Evolutionary conservation across 2,329 filamentous ascomycete genomes (phyloP).

Genomic region (Sarocladium kiliense): DNA sequence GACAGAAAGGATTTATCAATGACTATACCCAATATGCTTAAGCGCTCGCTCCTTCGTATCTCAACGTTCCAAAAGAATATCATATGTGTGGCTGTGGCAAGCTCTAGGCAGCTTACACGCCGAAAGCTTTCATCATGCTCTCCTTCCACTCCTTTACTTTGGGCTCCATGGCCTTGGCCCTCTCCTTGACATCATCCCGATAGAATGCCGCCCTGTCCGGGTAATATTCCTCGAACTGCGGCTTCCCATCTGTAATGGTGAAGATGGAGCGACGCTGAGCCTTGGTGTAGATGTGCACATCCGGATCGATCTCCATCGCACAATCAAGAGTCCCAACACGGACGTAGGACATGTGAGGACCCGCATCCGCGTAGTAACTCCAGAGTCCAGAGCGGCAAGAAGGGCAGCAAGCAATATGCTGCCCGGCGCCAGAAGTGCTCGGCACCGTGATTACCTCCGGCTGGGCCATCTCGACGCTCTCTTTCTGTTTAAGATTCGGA

Average conservation of each 20-base stretch:
- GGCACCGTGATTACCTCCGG: conserved; percentile 26
- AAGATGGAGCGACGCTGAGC: conserved; percentile 33
- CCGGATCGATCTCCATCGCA: conserved; percentile 31
- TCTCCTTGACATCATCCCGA: conserved; percentile 25
- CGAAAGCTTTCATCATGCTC: conserved; percentile 13
- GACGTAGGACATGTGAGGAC: conserved; percentile 29
- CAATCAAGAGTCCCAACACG: conserved; percentile 39
- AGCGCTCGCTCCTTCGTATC: neutral
- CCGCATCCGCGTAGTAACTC: conserved; percentile 32
- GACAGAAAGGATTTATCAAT: neutral
- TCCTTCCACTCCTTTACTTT: conserved; percentile 15
- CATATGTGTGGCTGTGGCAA: no score
- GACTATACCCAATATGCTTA: neutral
- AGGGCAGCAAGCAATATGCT: conserved; percentile 37
- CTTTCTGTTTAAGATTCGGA: neutral
- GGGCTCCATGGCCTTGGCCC: conserved; percentile 20
- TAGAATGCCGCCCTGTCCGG: conserved; percentile 23
- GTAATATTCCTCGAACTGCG: conserved; percentile 32
- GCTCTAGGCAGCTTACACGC: neutral
- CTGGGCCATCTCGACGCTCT: neutral
- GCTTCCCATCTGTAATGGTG: conserved; percentile 27
- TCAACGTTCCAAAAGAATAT: no score
- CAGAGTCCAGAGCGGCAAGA: conserved; percentile 34
- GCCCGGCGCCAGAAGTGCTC: conserved; percentile 32
- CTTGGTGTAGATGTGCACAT: conserved; percentile 38